phyloP scores from a whole-genome alignment of 768 basidiomycete species.

The Cyathus striatus region DNA sequence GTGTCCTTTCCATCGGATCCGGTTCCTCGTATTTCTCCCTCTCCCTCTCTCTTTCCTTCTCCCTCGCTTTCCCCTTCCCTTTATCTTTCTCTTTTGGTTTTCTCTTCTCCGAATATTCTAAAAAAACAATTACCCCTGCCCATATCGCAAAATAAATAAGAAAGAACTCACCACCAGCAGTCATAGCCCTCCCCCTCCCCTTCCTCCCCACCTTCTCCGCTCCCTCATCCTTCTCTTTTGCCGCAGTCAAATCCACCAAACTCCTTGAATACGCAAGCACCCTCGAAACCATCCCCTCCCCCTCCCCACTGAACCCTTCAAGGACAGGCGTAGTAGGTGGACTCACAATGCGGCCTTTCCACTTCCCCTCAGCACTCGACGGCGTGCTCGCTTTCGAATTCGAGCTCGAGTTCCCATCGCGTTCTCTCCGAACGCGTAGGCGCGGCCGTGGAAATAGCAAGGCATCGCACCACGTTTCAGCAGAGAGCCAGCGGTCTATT shows the following conservation, averaged over 20 bases:
- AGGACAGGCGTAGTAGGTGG: slow-evolving; percentile 43
- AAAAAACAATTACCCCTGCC: not conserved
- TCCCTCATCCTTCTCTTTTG: not conserved
- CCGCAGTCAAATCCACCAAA: slow-evolving; percentile 26
- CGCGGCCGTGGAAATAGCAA: slow-evolving; percentile 72
- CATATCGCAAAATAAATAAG: not conserved
- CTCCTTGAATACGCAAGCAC: slow-evolving; percentile 46
- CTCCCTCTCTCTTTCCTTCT: not conserved
- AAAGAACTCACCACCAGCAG: not conserved
- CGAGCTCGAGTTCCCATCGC: no score
- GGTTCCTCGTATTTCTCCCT: slow-evolving; percentile 4
- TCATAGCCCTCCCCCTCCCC: slow-evolving; percentile 4
- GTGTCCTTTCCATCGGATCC: not conserved
- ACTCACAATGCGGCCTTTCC: slow-evolving; percentile 32
- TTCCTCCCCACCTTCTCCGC: slow-evolving; percentile 6
- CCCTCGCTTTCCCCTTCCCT: not conserved
- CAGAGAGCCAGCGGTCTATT: slow-evolving; percentile 63
- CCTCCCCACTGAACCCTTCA: slow-evolving; percentile 5
- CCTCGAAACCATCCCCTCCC: slow-evolving; percentile 31
- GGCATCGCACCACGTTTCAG: slow-evolving; percentile 82
- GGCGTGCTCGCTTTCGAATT: slow-evolving; percentile 1
- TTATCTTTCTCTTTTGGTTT: not conserved
- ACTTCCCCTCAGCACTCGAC: not conserved
- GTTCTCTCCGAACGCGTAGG: slow-evolving; percentile 48
- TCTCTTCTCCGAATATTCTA: no score